Percentiles rank a stretch among this genome's conserved stretches.
Evolutionary conservation across 495 filamentous ascomycete genomes (phyloP).

Genomic region (Platismatia glauca): DNA sequence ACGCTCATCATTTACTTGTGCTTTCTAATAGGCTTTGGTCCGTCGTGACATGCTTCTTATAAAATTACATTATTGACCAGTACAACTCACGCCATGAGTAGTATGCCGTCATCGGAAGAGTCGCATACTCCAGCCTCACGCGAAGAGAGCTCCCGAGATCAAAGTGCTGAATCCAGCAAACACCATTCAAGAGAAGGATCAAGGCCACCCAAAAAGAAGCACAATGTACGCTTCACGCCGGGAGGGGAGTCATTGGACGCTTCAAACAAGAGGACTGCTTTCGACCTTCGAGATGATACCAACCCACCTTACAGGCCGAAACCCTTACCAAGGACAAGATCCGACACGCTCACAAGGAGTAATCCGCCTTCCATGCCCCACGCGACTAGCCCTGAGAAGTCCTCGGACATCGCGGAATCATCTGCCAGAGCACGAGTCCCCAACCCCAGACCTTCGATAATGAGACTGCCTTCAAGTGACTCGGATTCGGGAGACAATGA

Average conservation of each 20-base stretch:
- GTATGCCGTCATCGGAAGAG: background rate
- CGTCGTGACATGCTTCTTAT: background rate
- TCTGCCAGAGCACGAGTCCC: slow-evolving; percentile 8
- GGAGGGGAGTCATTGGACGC: slow-evolving; percentile 23
- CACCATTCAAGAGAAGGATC: slow-evolving; percentile 17
- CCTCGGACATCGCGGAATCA: slow-evolving; percentile 11
- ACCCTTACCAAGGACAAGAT: slow-evolving; percentile 8
- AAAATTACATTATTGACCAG: background rate
- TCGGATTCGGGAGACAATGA: background rate
- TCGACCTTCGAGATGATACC: slow-evolving; percentile 20
- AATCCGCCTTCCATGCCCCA: background rate
- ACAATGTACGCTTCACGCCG: slow-evolving; percentile 21
- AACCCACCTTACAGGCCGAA: slow-evolving; percentile 11
- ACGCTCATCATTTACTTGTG: no score
- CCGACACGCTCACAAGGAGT: slow-evolving; percentile 1
- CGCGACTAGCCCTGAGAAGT: slow-evolving; percentile 2
- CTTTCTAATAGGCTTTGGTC: background rate
- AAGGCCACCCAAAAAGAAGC: slow-evolving; percentile 21
- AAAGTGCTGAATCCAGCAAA: slow-evolving; percentile 18
- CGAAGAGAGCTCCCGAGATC: slow-evolving; percentile 9
- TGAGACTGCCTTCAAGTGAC: slow-evolving; percentile 13
- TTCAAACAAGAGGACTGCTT: slow-evolving; percentile 17
- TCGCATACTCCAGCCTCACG: background rate
- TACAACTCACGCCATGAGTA: background rate
- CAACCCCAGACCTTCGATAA: slow-evolving; percentile 8